Percentiles rank a stretch among this genome's conserved stretches.
phyloP scores from a whole-genome alignment of 2,329 filamentous ascomycete genomes.

The Monosporascus sp. region DNA sequence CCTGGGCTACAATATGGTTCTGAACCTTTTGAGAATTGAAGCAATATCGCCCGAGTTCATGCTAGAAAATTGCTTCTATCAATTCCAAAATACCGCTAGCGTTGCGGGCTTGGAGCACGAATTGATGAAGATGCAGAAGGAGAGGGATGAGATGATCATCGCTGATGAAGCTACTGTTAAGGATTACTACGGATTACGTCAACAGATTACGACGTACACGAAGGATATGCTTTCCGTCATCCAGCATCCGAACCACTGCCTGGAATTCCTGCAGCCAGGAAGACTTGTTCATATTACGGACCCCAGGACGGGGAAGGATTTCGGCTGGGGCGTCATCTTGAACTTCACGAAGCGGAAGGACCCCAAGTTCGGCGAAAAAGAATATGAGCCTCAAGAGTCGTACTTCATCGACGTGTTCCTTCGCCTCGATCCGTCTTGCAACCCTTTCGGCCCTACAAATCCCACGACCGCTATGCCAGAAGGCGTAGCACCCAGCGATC shows the following conservation, averaged over 20 bases:
- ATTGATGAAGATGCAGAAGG: constrained; percentile 69
- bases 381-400: constrained; percentile 68
- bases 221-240: constrained; percentile 90
- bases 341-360: constrained; percentile 64
- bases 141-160: constrained; percentile 70
- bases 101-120: constrained; percentile 82
- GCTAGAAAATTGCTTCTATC: constrained; percentile 97
- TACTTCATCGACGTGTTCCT: constrained; percentile 82
- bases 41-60: constrained; percentile 98
- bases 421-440: constrained; percentile 46
- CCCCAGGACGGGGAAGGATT: constrained; percentile 63
- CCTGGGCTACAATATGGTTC: constrained; percentile 97
- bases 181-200: constrained; percentile 87
- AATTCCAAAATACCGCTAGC: constrained; percentile 93
- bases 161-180: constrained; percentile 83
- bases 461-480: constrained; percentile 49
- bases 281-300: constrained; percentile 83
- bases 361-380: constrained; percentile 62
- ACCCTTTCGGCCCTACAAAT: constrained; percentile 36
- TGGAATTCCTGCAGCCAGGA: constrained; percentile 82
- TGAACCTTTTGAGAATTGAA: constrained; percentile 95
- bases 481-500: constrained; percentile 58
- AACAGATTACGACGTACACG: constrained; percentile 77
- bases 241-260: constrained; percentile 81
- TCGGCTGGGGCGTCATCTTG: constrained; percentile 90